Percentiles rank a stretch among this genome's conserved stretches.
Conservation (phyloP, 2,329 filamentous ascomycete genomes). For the Botrytis fragariae region DNA sequence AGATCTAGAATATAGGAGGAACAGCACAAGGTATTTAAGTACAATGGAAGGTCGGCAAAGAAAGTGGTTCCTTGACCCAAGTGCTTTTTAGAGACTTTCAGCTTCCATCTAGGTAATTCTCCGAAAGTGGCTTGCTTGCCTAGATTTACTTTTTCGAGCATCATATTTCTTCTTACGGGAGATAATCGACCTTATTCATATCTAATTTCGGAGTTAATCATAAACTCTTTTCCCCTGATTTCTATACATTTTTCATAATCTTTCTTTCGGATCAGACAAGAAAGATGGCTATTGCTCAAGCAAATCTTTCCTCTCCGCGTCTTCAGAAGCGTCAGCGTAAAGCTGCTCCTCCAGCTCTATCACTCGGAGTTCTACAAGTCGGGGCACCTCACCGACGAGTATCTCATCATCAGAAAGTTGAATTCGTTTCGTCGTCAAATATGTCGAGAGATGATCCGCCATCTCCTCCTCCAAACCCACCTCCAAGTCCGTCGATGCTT, state of each 20-base stretch:
- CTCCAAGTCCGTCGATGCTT: constrained; percentile 39
- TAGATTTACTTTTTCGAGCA: constrained; percentile 1
- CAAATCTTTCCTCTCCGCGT: not conserved
- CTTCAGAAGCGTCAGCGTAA: constrained; percentile 1
- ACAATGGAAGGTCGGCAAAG: not conserved
- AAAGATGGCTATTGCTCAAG: constrained; percentile 13
- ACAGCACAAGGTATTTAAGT: constrained; percentile 11
- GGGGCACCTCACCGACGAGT: not conserved
- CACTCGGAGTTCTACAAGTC: not conserved
- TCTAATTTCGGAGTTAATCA: not conserved
- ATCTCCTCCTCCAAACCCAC: constrained; percentile 43
- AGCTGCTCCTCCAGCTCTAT: not conserved
- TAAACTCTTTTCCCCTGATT: not conserved
- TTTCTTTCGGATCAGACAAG: not conserved
- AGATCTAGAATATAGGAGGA: constrained; percentile 6
- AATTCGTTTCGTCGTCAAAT: constrained; percentile 17
- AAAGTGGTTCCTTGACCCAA: not conserved
- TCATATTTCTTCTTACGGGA: not conserved
- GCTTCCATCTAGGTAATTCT: constrained; percentile 5
- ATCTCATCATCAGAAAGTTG: not conserved
- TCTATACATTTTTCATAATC: not conserved
- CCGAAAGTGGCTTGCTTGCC: constrained; percentile 10
- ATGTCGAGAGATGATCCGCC: constrained; percentile 42
- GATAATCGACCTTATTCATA: not conserved
- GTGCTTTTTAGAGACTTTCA: constrained; percentile 14